Evolutionary conservation across 768 basidiomycete species (phyloP), one percentile per base, ranked within the genome.

Genomic region (Suillus plorans): DNA sequence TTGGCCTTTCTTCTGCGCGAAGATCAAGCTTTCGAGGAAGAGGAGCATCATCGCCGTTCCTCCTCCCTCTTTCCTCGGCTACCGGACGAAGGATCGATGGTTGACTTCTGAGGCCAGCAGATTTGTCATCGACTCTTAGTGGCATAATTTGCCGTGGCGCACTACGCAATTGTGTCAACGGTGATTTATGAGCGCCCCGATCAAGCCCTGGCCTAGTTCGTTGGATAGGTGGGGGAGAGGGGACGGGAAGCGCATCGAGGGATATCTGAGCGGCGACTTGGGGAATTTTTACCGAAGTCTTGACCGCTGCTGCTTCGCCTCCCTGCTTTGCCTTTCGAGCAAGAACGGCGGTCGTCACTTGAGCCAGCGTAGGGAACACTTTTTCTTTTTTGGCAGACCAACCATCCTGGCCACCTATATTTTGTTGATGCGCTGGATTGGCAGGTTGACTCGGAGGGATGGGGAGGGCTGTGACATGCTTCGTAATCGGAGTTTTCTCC

Each of bases 341-440:
- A 58, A 58, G 57, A 58, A 58, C 22, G 14, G 37, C 37, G 25
- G 14, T 58, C 9, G 37, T 58, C 9, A 58, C 57, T 58, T 58
- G 36, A 18, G 22, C 37, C 8, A 58, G 37, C n/a, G 37, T 58
- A 25, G 57, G 57, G 22, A 41, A 41, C 22, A 37, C 37, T 14
- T 16, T 57, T 18, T 57, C 56, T 25, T 57, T 39, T 39, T 10
- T 37, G 37, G 22, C 22, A 39, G 8, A 25, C 7, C 22, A 4
- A 5, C 5, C 56, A 39, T 22, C 5, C n/a, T 39, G 56, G 22
- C 1, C 12, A 22, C 41, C 14, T 10, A 61, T 14, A 20, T 37
- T 41, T n/a, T 36, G 7, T 31, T 58, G 31, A 61, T 63, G 34
- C 1, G 36, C 9, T 25, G 62, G 7, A 8, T 39, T 31, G 13